Base-by-base conservation (phyloP, 163 green algal genomes). In the Scenedesmus sp. region DNA sequence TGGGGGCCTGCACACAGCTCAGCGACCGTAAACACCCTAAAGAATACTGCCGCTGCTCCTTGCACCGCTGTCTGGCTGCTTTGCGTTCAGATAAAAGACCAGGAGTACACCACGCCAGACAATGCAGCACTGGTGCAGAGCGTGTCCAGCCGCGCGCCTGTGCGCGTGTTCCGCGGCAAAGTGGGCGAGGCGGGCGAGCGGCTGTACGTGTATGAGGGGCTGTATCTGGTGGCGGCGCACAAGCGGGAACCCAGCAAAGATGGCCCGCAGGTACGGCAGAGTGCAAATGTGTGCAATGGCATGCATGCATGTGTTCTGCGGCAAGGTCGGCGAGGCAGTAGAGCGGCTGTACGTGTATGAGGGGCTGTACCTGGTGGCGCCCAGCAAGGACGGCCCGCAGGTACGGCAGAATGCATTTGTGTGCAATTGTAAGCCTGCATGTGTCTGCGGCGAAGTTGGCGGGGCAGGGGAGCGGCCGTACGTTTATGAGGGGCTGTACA, bases 401-500 rank as follows among this genome's bases (percentile, higher is more conserved):
- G 92, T 95, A 46, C 34, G 34, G 34, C 34, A 46, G 34, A 46
- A 1, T 46, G 34, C 34, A 46, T 46, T 46, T 46, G 34, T 46
- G 34, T 46, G 34, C 34, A 46, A 46, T 46, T 46, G 34, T 46
- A 46, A 46, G 34, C 34, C 34, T 46, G 34, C 34, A 46, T 46
- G 34, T 46, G 34, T 96, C 54, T 84, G 94, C 3, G 94, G 90
- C 86, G 90, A 89, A 79, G 87, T 89, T 2, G 88, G 57, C 23
- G 59, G 23, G 59, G 23, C 20, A 1, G 70, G 70, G 23, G 91
- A 91, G 84, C 91, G 88, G 15, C 77, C 90, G 67, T 95, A 96
- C 26, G 90, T 94, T 4, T 96, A 96, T 60, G 95, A 96, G 74
- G 95, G 95, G 9, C 84, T 96, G 77, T 96, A 96, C 86, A 26